These are phyloP conservation scores for Malus fusca DNA, from an alignment of 306 rosid species.

Conservation along the genomic window DNA sequence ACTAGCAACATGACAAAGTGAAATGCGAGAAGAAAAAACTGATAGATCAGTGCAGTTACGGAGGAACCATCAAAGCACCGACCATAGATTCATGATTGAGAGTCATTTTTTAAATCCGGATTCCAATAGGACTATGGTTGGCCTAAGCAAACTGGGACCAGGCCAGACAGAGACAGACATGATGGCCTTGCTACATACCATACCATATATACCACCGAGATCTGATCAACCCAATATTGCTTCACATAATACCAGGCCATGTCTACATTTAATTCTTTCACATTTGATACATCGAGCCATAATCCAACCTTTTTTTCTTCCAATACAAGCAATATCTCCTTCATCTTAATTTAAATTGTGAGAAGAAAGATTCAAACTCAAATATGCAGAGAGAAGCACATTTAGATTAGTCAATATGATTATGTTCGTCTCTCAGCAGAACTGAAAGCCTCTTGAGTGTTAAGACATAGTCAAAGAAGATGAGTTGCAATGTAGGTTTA, in stretches of 20 bases:
- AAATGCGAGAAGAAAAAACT: too few species aligned
- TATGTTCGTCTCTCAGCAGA: too few species aligned
- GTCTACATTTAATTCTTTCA: neutral
- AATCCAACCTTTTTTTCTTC: too few species aligned
- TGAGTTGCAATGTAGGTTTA: neutral
- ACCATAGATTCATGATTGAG: too few species aligned
- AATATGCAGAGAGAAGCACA: neutral
- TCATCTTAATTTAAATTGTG: too few species aligned
- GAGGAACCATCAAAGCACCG: too few species aligned
- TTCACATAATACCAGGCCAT: neutral
- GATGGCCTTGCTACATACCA: neutral
- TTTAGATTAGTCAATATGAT: too few species aligned
- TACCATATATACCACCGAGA: neutral
- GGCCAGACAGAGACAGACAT: neutral
- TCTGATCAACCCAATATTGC: neutral
- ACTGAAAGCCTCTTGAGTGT: neutral
- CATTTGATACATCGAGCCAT: too few species aligned
- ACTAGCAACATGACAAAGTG: too few species aligned
- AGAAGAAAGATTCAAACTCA: neutral
- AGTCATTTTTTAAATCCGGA: neutral
- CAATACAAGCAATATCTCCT: too few species aligned
- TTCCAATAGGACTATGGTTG: neutral
- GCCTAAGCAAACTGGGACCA: neutral
- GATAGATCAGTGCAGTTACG: too few species aligned
- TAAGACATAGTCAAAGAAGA: neutral